Percentiles rank a stretch among this genome's conserved stretches.
Conservation (phyloP, 495 filamentous ascomycete genomes). For the Tuber indicum region DNA sequence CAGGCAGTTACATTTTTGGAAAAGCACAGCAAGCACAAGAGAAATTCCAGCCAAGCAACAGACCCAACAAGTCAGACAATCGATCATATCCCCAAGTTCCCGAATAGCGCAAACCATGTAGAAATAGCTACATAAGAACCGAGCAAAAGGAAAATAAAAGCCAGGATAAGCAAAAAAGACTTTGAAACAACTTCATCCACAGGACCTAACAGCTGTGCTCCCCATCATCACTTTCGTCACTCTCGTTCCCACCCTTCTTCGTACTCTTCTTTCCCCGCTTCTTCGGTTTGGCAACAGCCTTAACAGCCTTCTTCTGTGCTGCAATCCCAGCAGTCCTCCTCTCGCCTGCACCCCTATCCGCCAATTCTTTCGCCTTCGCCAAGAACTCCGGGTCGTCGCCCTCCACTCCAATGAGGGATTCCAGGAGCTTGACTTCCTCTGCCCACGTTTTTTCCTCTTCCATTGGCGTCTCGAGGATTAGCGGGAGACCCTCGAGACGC, state of each 20-base stretch:
- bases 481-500: slow-evolving; percentile 69
- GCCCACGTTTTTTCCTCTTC: slow-evolving; percentile 75
- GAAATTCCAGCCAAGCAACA: background rate
- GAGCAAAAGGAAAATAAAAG: background rate
- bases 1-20: background rate
- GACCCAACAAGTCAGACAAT: background rate
- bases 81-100: background rate
- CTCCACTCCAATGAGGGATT: slow-evolving; percentile 79
- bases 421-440: slow-evolving; percentile 79
- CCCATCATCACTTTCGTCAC: slow-evolving; percentile 24
- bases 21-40: background rate
- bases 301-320: slow-evolving; percentile 62
- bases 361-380: slow-evolving; percentile 55
- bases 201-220: slow-evolving; percentile 15
- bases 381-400: slow-evolving; percentile 62
- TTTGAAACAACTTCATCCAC: background rate
- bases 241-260: slow-evolving; percentile 29
- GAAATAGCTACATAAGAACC: background rate
- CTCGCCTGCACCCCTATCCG: slow-evolving; percentile 62
- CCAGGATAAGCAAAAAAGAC: background rate
- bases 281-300: slow-evolving; percentile 48
- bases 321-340: slow-evolving; percentile 68
- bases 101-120: background rate
- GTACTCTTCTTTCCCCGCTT: slow-evolving; percentile 45
- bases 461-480: slow-evolving; percentile 93